Evolutionary conservation across 352 stramenopile genomes (phyloP).

Genomic region (Aphanomyces stellatus): DNA sequence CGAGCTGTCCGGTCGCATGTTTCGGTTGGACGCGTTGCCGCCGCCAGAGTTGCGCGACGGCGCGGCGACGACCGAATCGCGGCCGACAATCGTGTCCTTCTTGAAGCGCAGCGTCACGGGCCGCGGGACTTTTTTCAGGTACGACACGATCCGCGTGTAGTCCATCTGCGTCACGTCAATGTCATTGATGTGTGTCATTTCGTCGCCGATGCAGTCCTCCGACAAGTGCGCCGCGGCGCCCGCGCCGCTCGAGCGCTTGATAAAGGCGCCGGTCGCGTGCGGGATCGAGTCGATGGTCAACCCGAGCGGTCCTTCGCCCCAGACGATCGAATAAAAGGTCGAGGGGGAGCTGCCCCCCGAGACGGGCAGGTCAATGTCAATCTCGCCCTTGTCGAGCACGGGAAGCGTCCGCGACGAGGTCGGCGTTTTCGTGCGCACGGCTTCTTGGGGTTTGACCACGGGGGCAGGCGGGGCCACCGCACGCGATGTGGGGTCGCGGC

Average conservation of each 20-base stretch:
- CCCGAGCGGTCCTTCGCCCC: conserved; percentile 58
- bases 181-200: conserved; percentile 80
- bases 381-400: background rate
- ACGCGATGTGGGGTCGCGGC: no score
- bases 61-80: conserved; percentile 33
- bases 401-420: background rate
- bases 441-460: conserved; percentile 17
- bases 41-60: conserved; percentile 25
- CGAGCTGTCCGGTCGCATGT: background rate
- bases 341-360: background rate
- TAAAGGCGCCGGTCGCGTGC: conserved; percentile 49
- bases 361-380: conserved; percentile 17
- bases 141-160: conserved; percentile 69
- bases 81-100: conserved; percentile 22
- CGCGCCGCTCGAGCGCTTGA: conserved; percentile 68
- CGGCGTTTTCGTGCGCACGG: conserved; percentile 18
- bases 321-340: conserved; percentile 66
- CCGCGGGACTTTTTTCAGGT: conserved; percentile 69
- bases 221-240: conserved; percentile 61
- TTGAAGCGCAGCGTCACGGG: conserved; percentile 74
- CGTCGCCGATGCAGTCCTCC: conserved; percentile 75
- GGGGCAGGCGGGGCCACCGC: conserved; percentile 22
- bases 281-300: conserved; percentile 75
- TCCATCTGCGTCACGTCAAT: conserved; percentile 64
- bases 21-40: background rate